Conservation (phyloP, 2,329 filamentous ascomycete species). For the Paraconiothyrium brasiliense region DNA sequence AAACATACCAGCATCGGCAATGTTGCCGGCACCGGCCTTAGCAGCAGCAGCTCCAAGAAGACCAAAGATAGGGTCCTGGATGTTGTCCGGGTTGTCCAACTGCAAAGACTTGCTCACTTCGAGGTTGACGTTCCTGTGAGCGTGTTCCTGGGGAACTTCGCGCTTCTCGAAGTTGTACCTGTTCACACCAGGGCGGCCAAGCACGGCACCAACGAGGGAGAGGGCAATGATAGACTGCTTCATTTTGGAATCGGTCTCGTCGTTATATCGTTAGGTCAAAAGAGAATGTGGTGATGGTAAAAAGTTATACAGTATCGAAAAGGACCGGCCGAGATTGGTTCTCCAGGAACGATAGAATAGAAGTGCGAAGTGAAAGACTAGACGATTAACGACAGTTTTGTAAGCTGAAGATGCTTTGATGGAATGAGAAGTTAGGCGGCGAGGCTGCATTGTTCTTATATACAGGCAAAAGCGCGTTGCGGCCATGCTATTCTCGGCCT, state of each 20-base stretch:
- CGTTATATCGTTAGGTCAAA: slow-evolving; percentile 16
- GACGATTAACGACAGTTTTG: slow-evolving; percentile 41
- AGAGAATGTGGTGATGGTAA: slow-evolving; percentile 17
- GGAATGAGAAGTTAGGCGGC: slow-evolving; percentile 19
- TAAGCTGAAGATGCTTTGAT: slow-evolving; percentile 28
- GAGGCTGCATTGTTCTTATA: slow-evolving; percentile 41
- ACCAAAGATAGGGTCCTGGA: slow-evolving; percentile 61
- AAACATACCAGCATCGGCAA: slow-evolving; percentile 55
- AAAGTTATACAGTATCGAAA: slow-evolving; percentile 30
- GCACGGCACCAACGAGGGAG: slow-evolving; percentile 40
- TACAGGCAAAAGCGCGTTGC: slow-evolving; percentile 24
- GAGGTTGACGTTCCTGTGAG: slow-evolving; percentile 61
- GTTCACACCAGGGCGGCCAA: slow-evolving; percentile 36
- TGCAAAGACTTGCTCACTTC: slow-evolving; percentile 56
- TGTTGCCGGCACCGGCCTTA: slow-evolving; percentile 57
- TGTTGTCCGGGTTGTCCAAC: slow-evolving; percentile 59
- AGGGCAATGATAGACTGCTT: slow-evolving; percentile 45
- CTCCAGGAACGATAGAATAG: slow-evolving; percentile 50
- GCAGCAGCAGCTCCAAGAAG: slow-evolving; percentile 64
- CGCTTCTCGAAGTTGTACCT: slow-evolving; percentile 43
- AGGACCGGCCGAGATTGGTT: slow-evolving; percentile 48
- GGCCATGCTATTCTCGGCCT: slow-evolving; percentile 25
- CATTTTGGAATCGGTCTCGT: slow-evolving; percentile 34
- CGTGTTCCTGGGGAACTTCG: slow-evolving; percentile 67
- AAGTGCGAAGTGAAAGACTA: slow-evolving; percentile 35